Conservation (phyloP, 129 eudicot species). For the Artemisia argyi region DNA sequence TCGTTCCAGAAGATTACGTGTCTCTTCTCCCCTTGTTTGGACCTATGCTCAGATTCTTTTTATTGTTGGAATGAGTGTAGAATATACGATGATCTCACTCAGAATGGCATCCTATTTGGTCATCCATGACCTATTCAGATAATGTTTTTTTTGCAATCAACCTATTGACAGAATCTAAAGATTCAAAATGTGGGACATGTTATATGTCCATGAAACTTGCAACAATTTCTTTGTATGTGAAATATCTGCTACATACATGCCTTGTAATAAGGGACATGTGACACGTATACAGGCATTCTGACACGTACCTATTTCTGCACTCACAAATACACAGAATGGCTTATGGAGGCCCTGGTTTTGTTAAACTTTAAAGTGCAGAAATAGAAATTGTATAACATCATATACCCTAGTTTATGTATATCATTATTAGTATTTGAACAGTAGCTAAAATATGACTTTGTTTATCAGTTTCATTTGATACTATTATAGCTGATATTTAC, state of each 20-base stretch:
- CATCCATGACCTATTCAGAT: not conserved
- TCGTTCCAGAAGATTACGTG: too few relatives aligned
- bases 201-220: not conserved
- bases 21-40: too few relatives aligned
- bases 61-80: not conserved
- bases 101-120: not conserved
- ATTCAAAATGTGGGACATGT: not conserved
- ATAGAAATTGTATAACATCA: not conserved
- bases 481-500: too few relatives aligned
- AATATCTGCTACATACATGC: not conserved
- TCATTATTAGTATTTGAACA: not conserved
- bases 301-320: not conserved
- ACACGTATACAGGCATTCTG: not conserved
- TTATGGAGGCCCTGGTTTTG: too few relatives aligned
- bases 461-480: too few relatives aligned
- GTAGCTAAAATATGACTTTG: not conserved
- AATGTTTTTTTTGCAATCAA: not conserved
- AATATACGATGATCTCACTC: slow-evolving; percentile 8
- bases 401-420: not conserved
- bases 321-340: too few relatives aligned
- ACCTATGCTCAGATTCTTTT: too few relatives aligned
- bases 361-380: too few relatives aligned
- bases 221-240: not conserved
- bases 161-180: not conserved
- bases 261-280: not conserved